A percentile compares a stretch with the other conserved stretches of the same genome.
These are phyloP conservation scores for Crotalaria pallida DNA, from an alignment of 306 rosid species.

Conservation along the genomic window DNA sequence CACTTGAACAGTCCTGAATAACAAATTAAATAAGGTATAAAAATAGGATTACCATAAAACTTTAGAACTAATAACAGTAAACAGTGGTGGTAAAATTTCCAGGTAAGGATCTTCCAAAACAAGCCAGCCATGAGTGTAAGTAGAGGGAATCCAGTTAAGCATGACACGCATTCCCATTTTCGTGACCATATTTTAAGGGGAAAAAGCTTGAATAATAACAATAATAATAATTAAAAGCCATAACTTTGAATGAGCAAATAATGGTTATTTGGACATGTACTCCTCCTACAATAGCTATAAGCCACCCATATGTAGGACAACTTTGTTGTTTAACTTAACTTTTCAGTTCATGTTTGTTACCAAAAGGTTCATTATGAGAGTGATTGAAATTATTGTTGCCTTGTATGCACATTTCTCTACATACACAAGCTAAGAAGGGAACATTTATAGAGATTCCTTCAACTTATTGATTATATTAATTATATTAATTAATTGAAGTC, in stretches of 20 bases:
- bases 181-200: not conserved
- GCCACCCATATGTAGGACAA: slow-evolving; percentile 17
- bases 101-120: not conserved
- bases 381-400: not conserved
- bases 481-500: too few relatives aligned
- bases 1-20: not conserved
- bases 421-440: not conserved
- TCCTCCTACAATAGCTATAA: slow-evolving; percentile 33
- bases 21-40: not conserved
- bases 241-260: not conserved
- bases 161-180: not conserved
- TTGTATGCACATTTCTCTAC: not conserved
- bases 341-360: not conserved
- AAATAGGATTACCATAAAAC: not conserved
- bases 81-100: not conserved
- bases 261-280: not conserved
- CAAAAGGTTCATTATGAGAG: not conserved
- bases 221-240: not conserved
- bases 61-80: not conserved
- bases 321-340: not conserved
- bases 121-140: not conserved
- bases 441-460: not conserved
- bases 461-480: not conserved
- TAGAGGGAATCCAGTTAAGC: not conserved
- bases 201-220: not conserved